These are phyloP conservation scores for Mycena indigotica DNA, from an alignment of 768 basidiomycete genomes.

Conservation along the genomic window DNA sequence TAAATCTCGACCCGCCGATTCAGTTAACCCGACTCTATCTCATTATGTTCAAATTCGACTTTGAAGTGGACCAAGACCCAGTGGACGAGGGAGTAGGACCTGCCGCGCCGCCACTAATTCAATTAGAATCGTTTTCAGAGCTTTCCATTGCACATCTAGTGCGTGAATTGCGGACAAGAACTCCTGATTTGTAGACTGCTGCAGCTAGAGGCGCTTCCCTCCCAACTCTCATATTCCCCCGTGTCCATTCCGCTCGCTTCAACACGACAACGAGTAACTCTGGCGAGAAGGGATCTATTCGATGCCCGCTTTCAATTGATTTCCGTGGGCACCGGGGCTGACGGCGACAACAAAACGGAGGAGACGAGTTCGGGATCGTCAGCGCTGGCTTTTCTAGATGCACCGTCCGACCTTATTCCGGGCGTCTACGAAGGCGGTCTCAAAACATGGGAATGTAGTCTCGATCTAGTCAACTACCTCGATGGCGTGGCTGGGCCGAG, in stretches of 20 bases:
- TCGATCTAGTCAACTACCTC: constrained; percentile 80
- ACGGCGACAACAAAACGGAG: constrained; percentile 20
- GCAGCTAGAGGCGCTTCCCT: constrained; percentile 72
- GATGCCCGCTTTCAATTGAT: constrained; percentile 96
- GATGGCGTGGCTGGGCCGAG: constrained; percentile 33
- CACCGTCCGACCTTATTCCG: constrained; percentile 87
- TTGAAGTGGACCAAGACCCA: constrained; percentile 11
- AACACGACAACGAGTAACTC: constrained; percentile 33
- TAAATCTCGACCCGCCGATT: too few relatives aligned
- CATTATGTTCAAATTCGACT: constrained; percentile 23
- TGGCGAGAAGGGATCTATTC: constrained; percentile 86
- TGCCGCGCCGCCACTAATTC: neutral
- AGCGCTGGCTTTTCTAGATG: constrained; percentile 69
- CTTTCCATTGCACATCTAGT: constrained; percentile 30
- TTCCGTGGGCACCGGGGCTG: constrained; percentile 47
- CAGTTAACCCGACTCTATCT: too few relatives aligned
- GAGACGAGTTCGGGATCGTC: constrained; percentile 25
- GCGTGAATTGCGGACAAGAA: constrained; percentile 27
- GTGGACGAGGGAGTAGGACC: neutral
- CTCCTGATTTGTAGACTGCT: constrained; percentile 14
- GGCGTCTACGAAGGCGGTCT: constrained; percentile 94
- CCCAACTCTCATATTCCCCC: constrained; percentile 79
- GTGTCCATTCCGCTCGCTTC: constrained; percentile 51
- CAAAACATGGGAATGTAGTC: constrained; percentile 96
- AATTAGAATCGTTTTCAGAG: constrained; percentile 14